Percentiles rank a stretch among this genome's conserved stretches.
Evolutionary conservation across 345 rosid species (phyloP).

Genomic region (Linum trigynum): DNA sequence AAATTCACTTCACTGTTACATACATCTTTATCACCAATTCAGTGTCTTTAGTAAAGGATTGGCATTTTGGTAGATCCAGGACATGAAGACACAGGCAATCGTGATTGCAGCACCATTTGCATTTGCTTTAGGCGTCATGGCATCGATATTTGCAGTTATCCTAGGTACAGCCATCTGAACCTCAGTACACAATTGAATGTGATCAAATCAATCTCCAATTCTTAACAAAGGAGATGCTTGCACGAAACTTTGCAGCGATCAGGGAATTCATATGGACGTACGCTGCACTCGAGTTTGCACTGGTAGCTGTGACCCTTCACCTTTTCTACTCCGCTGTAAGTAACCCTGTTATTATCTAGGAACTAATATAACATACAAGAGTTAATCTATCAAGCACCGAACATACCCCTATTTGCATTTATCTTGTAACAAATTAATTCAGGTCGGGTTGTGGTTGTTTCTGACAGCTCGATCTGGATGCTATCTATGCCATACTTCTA

Average conservation of each 20-base stretch:
- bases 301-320: conserved; percentile 55
- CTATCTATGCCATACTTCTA: conserved; percentile 48
- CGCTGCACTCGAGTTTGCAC: conserved; percentile 83
- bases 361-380: too few relatives aligned
- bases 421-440: too few relatives aligned
- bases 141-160: conserved; percentile 60
- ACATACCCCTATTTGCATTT: too few relatives aligned
- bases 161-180: conserved; percentile 41
- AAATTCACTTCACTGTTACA: not conserved
- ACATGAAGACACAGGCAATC: conserved; percentile 59
- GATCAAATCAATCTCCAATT: not conserved
- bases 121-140: conserved; percentile 55
- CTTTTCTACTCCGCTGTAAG: conserved; percentile 55
- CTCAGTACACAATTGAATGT: not conserved
- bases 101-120: conserved; percentile 79
- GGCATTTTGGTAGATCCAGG: conserved; percentile 39
- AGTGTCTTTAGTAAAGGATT: not conserved
- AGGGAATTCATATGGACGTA: conserved; percentile 86
- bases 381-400: too few relatives aligned
- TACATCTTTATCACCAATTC: too few relatives aligned
- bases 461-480: conserved; percentile 57
- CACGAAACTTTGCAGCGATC: conserved; percentile 42
- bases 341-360: not conserved
- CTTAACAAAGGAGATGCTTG: conserved; percentile 3
- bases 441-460: conserved; percentile 3